Evolutionary conservation across 2,329 filamentous ascomycete species (phyloP), one percentile per base, ranked within the genome.

Genomic region (Cercospora janseana): DNA sequence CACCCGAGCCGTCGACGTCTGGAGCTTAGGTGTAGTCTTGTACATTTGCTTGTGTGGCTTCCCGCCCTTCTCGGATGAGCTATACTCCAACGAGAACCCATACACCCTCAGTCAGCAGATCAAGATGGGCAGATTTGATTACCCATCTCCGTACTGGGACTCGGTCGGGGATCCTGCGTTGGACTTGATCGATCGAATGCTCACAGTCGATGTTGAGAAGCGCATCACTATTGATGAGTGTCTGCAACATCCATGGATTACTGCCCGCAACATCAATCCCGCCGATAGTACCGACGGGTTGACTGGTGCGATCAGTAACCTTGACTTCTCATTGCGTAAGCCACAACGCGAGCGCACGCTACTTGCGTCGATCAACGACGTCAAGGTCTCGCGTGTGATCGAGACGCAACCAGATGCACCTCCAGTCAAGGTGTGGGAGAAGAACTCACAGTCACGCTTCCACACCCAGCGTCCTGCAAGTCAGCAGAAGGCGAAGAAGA

Each of bases 31-130:
- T n/a, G 93, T 98, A 3, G 92, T 98, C 3, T 78, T 98, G 18
- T 98, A 97, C 71, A 97, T 97, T 62, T 96, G 90, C 66, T 79
- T 97, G 4, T 97, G 93, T 66, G 93, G 93, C 27, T 97, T 97
- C 65, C 93, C 92, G 4, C 93, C 93, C 0, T 98, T 98, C 71
- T 95, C 89, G 0, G 93, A 98, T 63, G 93, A 98, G 70, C 81
- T 97, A 0, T 88, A 85, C 70, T 72, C 67, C 3, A 26, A 72
- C 27, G 85, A 95, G 35, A 93, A 91, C 59, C 93, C 93, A 2
- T 96, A 88, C 66, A 88, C 80, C 0, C 76, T 97, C 35, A 87
- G 86, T 1, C 86, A 95, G 61, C 91, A 97, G 72, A 97, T 95
- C 71, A 91, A 87, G 69, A 80, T 81, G 69, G 93, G 88, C 12